Conservation (phyloP, 225 moss, liverwort and hornwort species). For the Physcomitrellopsis africana region DNA sequence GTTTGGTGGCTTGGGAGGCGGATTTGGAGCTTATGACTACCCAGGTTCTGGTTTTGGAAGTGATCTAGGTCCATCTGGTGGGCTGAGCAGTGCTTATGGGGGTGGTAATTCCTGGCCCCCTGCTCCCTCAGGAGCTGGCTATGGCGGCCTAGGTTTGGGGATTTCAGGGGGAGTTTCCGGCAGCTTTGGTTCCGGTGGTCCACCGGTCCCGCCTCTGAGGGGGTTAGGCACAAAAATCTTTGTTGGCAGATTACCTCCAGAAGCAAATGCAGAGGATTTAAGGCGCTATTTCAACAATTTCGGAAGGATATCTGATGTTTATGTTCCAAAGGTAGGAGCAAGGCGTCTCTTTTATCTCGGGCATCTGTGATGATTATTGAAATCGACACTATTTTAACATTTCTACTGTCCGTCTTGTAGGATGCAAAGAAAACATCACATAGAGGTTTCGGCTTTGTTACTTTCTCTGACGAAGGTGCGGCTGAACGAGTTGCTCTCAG, state of each 20-base stretch:
- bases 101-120: slow-evolving; percentile 86
- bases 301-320: slow-evolving; percentile 96
- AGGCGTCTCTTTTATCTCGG: neutral
- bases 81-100: slow-evolving; percentile 78
- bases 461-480: slow-evolving; percentile 96
- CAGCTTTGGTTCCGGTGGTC: slow-evolving; percentile 60
- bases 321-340: slow-evolving; percentile 82
- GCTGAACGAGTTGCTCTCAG: slow-evolving; percentile 91
- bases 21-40: slow-evolving; percentile 90
- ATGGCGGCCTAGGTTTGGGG: slow-evolving; percentile 82
- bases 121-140: slow-evolving; percentile 72
- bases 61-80: slow-evolving; percentile 76
- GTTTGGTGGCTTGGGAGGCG: slow-evolving; percentile 93
- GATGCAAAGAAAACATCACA: slow-evolving; percentile 98
- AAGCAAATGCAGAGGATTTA: slow-evolving; percentile 92
- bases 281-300: slow-evolving; percentile 98
- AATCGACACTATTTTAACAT: slow-evolving; percentile 6
- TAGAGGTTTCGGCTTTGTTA: slow-evolving; percentile 95
- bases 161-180: slow-evolving; percentile 76
- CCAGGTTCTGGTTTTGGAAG: slow-evolving; percentile 78
- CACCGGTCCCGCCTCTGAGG: slow-evolving; percentile 72
- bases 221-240: slow-evolving; percentile 91
- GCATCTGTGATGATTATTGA: neutral
- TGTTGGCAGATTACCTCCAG: slow-evolving; percentile 92
- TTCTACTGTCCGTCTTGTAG: slow-evolving; percentile 39